Base-by-base conservation (phyloP, 2,329 filamentous ascomycete genomes). In the Phialophora chinensis region DNA sequence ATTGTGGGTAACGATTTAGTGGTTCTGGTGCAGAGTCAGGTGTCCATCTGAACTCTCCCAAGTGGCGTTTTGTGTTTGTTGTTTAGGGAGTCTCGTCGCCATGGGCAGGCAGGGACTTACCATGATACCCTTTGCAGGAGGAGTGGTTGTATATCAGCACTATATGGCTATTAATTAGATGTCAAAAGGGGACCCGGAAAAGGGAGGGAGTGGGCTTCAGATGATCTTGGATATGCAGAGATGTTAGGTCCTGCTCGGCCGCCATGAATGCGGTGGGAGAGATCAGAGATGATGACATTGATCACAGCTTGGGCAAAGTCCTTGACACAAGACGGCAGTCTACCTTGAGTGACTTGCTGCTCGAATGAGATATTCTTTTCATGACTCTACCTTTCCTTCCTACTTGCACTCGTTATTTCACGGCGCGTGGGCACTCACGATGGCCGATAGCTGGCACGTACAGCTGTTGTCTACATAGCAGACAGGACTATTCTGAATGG, bases 121-220 rank as follows among this genome's bases (percentile, higher is more conserved):
- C 11, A 55, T 31, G 53, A 55, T 55, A 55, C 53, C 53, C 53
- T 35, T 55, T 61, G 47, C 23, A 23, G 47, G 2, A 31, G 14
- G 25, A 20, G 12, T 12, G 27, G 29, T 61, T 61, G 59, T 61
- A 61, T 52, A 61, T 29, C 49, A 53, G 10, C 33, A 54, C 49
- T 27, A 61, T 17, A 61, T 42, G 25, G 25, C 8, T 54, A 61
- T 38, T 61, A 61, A 61, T 61, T 61, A 38, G 47, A 61, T 10
- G 27, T 53, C 29, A 33, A 61, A 29, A 25, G 47, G n/a, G 25
- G 23, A 20, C 38, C 11, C 31, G 49, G n/a, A 44, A 31, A 35
- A 25, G 47, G 47, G 29, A 5, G 29, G 53, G 31, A 8, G 14
- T 7, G 38, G 12, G 25, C 4, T 20, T 29, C 29, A 4, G 52